phyloP scores from a whole-genome alignment of 805 yeast genomes.

The Saccharomycopsis oosterbeekiorum region DNA sequence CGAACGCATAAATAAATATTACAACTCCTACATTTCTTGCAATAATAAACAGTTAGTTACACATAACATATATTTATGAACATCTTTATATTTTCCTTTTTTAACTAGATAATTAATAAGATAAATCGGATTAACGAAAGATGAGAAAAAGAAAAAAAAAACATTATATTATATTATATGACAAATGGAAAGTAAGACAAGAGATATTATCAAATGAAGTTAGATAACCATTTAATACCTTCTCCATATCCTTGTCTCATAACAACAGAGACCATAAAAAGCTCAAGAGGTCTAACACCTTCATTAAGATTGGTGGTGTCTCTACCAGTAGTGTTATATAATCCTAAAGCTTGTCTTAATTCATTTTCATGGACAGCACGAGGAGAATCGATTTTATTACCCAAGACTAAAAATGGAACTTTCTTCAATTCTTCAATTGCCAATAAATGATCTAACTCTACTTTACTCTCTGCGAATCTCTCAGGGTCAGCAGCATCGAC shows the following conservation, averaged over 20 bases:
- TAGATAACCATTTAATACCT: constrained; percentile 97
- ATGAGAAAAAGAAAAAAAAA: background rate
- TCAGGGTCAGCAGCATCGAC: constrained; percentile 97
- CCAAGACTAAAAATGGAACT: constrained; percentile 90
- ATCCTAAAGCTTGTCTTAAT: constrained; percentile 80
- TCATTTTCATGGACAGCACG: constrained; percentile 93
- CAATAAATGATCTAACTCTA: constrained; percentile 87
- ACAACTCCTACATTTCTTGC: no score
- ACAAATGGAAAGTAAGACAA: background rate
- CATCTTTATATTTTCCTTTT: background rate
- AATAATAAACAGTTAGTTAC: no score
- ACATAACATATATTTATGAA: no score
- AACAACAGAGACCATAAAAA: constrained; percentile 95
- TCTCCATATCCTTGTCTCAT: constrained; percentile 99
- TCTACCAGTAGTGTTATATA: constrained; percentile 86
- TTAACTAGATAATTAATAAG: background rate
- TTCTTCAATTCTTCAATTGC: constrained; percentile 81
- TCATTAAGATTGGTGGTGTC: constrained; percentile 59
- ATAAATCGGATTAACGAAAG: background rate
- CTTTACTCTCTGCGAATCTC: constrained; percentile 89
- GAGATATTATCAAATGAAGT: constrained; percentile 52
- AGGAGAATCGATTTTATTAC: constrained; percentile 93
- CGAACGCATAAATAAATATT: no score
- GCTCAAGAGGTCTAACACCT: constrained; percentile 83
- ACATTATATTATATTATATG: background rate